Evolutionary conservation across 2,329 filamentous ascomycete species (phyloP), one percentile per base, ranked within the genome.

Genomic region (Orbilia ellipsospora): DNA sequence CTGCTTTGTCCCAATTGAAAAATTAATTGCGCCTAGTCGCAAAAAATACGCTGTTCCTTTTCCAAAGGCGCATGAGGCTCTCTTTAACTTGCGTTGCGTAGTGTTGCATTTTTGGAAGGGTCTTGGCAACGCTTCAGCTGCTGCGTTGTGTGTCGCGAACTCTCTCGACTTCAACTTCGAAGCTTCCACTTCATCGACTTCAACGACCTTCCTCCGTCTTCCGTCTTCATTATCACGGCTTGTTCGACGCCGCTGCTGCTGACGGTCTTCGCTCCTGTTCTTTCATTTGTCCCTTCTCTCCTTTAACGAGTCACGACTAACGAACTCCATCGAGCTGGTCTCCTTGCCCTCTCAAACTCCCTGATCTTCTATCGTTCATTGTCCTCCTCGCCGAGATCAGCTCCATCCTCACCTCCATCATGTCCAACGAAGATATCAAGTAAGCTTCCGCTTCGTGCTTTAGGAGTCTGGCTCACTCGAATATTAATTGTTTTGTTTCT

Each of bases 381-480:
- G 6, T 23, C n/a, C 10, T 54, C 18, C n/a, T 5, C n/a, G 7
- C 26, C 48, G 44, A 15, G 44, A 6, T 15, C 44, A n/a, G 44
- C 40, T 59, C 56, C 51, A 40, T 16, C 26, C 28, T 8, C 16
- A 51, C 61, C 36, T 40, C 42, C 10, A 66, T 52, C 28, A 75
- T 75, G 72, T 63, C 72, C 28, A 64, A 64, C 59, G 72, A 75
- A 16, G 72, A 75, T 12, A 69, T 69, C 60, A 75, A 75, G 72
- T 75, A 42, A 42, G 70, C 50, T 28, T 54, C 16, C n/a, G 1
- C 20, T 45, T 18, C 31, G 6, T 12, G 40, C 2, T 16, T 40
- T 18, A 15, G 44, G 5, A 36, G 1, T 36, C 31, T 36, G 31
- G 31, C 6, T 10, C 6, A 7, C 16, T 18, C 16, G n/a, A 52